Percentiles rank a stretch among this genome's conserved stretches.
These are phyloP conservation scores for Paxillus involutus DNA, from an alignment of 768 basidiomycete genomes.

Conservation along the genomic window DNA sequence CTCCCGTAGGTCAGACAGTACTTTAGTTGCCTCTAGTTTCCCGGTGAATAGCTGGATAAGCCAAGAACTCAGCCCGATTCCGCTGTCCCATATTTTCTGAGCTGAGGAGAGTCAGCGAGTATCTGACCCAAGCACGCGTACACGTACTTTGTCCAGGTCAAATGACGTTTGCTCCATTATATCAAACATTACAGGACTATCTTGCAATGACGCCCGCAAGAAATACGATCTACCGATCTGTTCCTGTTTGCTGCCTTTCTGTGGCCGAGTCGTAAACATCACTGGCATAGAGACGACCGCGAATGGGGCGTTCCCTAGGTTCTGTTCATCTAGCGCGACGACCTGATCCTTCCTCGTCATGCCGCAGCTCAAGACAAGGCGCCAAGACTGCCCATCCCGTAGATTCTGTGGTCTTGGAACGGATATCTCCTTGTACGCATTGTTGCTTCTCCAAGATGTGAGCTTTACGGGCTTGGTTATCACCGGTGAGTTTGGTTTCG, in stretches of 20 bases:
- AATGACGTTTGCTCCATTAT: conserved; percentile 84
- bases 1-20: conserved; percentile 26
- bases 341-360: conserved; percentile 24
- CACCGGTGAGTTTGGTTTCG: conserved; percentile 16
- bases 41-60: conserved; percentile 41
- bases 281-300: conserved; percentile 74
- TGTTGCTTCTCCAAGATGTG: conserved; percentile 68
- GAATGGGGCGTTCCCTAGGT: conserved; percentile 49
- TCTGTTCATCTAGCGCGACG: conserved; percentile 43
- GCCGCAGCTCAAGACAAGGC: conserved; percentile 56
- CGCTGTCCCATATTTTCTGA: conserved; percentile 98
- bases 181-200: conserved; percentile 36
- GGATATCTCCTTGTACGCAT: conserved; percentile 73
- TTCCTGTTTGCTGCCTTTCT: conserved; percentile 57
- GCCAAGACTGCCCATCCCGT: conserved; percentile 59
- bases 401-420: conserved; percentile 61
- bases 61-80: conserved; percentile 84
- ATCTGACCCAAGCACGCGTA: not conserved
- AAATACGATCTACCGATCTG: conserved; percentile 59
- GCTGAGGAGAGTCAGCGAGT: conserved; percentile 14
- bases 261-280: conserved; percentile 34
- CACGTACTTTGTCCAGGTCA: conserved; percentile 86
- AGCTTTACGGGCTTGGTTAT: conserved; percentile 56
- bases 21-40: not conserved
- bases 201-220: conserved; percentile 25